Evolutionary conservation across 805 yeast genomes (phyloP).

Genomic region (Dipodascopsis uninucleata): DNA sequence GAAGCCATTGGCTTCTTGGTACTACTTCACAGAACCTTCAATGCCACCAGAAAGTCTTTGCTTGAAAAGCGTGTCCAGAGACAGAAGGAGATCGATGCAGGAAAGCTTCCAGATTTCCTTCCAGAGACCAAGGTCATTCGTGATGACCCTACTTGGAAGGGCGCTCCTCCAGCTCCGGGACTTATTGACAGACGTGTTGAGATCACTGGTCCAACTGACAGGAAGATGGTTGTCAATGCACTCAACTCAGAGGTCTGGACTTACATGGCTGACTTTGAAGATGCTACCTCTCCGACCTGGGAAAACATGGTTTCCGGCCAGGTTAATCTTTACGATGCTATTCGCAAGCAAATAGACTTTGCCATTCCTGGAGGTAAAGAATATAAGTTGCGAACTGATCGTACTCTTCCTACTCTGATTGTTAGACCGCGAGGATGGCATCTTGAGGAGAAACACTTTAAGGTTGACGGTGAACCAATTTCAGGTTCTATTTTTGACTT

Average conservation of each 20-base stretch:
- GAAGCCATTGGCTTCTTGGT: conserved; percentile 67
- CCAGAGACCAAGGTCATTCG: conserved; percentile 62
- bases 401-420: conserved; percentile 52
- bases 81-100: conserved; percentile 56
- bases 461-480: conserved; percentile 64
- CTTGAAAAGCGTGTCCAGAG: conserved; percentile 53
- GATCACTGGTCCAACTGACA: conserved; percentile 73
- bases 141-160: conserved; percentile 66
- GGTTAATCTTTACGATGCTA: conserved; percentile 65
- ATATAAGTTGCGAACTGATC: conserved; percentile 52
- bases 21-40: conserved; percentile 61
- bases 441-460: conserved; percentile 60
- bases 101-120: conserved; percentile 63
- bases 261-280: conserved; percentile 75
- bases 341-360: conserved; percentile 51
- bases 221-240: conserved; percentile 73
- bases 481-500: conserved; percentile 66
- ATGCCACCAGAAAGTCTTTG: conserved; percentile 52
- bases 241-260: conserved; percentile 66
- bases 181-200: conserved; percentile 69
- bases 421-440: conserved; percentile 71
- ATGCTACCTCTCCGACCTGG: conserved; percentile 72
- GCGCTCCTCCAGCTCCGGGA: conserved; percentile 66
- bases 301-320: conserved; percentile 63
- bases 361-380: conserved; percentile 38